These are phyloP conservation scores for Dothidotthia symphoricarpi DNA, from an alignment of 2,329 filamentous ascomycete genomes.

Conservation along the genomic window DNA sequence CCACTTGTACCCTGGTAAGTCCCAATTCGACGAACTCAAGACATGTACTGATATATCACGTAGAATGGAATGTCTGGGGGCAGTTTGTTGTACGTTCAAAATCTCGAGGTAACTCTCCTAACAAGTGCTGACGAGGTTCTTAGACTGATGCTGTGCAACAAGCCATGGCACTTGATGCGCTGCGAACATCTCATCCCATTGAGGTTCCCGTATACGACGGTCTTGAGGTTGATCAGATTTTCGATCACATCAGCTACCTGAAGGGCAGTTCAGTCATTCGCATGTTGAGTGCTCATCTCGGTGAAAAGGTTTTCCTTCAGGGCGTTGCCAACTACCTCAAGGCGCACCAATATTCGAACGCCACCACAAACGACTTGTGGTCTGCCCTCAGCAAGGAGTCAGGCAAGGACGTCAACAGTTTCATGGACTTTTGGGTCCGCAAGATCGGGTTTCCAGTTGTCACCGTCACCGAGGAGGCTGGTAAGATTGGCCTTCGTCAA, in stretches of 20 bases:
- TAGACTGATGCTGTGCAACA: conserved; percentile 87
- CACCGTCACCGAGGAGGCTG: conserved; percentile 78
- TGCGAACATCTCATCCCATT: conserved; percentile 91
- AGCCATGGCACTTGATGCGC: conserved; percentile 84
- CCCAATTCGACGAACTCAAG: not conserved
- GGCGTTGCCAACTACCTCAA: conserved; percentile 90
- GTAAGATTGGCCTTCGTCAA: conserved; percentile 79
- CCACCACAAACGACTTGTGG: conserved; percentile 91
- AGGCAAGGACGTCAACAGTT: conserved; percentile 75
- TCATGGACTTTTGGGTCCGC: conserved; percentile 94
- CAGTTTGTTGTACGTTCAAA: conserved; percentile 76
- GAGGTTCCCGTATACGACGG: conserved; percentile 93
- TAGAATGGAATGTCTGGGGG: conserved; percentile 95
- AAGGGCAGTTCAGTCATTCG: conserved; percentile 96
- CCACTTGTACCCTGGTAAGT: conserved; percentile 73
- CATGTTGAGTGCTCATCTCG: conserved; percentile 90
- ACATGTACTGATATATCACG: conserved; percentile 8
- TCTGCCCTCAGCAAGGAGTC: conserved; percentile 82
- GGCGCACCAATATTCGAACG: conserved; percentile 82
- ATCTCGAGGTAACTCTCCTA: conserved; percentile 52
- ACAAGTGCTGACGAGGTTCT: conserved; percentile 40
- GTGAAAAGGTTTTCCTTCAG: conserved; percentile 81
- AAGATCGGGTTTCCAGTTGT: conserved; percentile 94
- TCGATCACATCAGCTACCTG: conserved; percentile 93
- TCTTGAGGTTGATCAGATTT: conserved; percentile 95